Evolutionary conservation across 1,284 basidiomycete genomes (phyloP).

Genomic region (Rhodotorula sp.): DNA sequence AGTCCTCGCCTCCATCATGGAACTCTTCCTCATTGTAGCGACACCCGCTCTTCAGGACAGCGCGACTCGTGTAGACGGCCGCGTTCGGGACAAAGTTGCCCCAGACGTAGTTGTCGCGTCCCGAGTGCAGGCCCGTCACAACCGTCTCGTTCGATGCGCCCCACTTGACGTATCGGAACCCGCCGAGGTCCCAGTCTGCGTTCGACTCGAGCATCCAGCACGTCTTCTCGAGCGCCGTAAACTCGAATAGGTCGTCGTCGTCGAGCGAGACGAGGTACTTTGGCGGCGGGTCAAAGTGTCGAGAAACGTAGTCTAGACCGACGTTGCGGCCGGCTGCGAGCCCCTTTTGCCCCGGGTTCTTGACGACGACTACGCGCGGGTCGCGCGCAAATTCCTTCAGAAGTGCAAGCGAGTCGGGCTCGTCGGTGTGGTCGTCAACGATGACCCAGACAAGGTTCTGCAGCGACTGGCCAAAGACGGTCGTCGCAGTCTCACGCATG

Average conservation of each 20-base stretch:
- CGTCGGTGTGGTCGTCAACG: slow-evolving; percentile 38
- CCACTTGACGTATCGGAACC: slow-evolving; percentile 41
- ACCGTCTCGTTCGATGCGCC: slow-evolving; percentile 41
- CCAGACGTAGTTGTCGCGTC: slow-evolving; percentile 23
- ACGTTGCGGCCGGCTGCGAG: slow-evolving; percentile 34
- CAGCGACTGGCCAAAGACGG: slow-evolving; percentile 38
- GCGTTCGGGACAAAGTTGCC: slow-evolving; percentile 43
- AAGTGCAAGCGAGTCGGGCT: slow-evolving; percentile 7
- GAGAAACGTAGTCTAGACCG: slow-evolving; percentile 29
- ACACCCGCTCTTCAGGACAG: slow-evolving; percentile 22
- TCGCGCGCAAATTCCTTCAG: slow-evolving; percentile 23
- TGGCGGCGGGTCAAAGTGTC: slow-evolving; percentile 13
- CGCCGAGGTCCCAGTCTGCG: slow-evolving; percentile 37
- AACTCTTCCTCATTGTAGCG: slow-evolving; percentile 38
- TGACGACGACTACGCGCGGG: slow-evolving; percentile 35
- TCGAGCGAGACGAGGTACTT: slow-evolving; percentile 36
- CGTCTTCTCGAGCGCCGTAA: slow-evolving; percentile 41
- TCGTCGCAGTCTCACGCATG: slow-evolving; percentile 31
- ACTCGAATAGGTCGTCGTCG: slow-evolving; percentile 43
- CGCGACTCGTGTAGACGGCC: slow-evolving; percentile 30
- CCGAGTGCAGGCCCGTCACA: slow-evolving; percentile 37
- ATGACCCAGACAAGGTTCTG: slow-evolving; percentile 43
- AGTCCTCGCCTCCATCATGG: slow-evolving; percentile 40
- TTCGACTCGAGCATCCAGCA: slow-evolving; percentile 43
- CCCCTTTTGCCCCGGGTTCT: slow-evolving; percentile 29